phyloP scores from a whole-genome alignment of 2,329 filamentous ascomycete species.

The Talaromyces islandicus region DNA sequence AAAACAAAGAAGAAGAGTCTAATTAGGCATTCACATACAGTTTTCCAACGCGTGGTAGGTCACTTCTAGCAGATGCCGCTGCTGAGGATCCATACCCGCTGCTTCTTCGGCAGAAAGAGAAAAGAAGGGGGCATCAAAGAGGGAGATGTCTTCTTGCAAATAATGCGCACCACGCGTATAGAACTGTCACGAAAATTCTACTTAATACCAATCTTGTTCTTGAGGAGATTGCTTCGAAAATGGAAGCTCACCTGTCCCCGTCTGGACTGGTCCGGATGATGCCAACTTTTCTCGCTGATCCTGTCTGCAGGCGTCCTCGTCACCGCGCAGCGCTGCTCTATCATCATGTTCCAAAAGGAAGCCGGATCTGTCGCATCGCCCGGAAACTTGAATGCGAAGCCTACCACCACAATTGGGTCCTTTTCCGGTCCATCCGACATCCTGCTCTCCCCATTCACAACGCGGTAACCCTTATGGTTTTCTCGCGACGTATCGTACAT shows the following conservation, averaged over 20 bases:
- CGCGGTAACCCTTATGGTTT: background rate
- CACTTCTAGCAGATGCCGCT: constrained; percentile 10
- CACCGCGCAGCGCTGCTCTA: constrained; percentile 9
- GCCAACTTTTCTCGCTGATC: constrained; percentile 14
- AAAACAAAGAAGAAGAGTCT: constrained; percentile 13
- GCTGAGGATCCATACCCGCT: constrained; percentile 12
- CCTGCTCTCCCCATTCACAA: background rate
- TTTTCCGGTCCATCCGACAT: background rate
- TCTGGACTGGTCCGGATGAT: constrained; percentile 9
- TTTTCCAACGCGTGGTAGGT: constrained; percentile 33
- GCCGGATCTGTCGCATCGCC: constrained; percentile 8
- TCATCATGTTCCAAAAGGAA: constrained; percentile 12
- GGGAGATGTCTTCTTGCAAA: background rate
- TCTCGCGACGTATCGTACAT: background rate
- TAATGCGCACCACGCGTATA: background rate
- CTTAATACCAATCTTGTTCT: background rate
- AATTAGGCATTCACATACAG: constrained; percentile 1
- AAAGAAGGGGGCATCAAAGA: constrained; percentile 12
- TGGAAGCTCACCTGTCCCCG: constrained; percentile 1
- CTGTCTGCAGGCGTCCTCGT: constrained; percentile 2
- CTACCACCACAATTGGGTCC: constrained; percentile 5
- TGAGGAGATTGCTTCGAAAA: background rate
- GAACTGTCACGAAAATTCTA: background rate
- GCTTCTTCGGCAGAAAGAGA: constrained; percentile 10
- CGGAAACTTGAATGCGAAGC: constrained; percentile 1